Base-by-base conservation (phyloP, 129 eudicot species). In the Tagetes erecta region DNA sequence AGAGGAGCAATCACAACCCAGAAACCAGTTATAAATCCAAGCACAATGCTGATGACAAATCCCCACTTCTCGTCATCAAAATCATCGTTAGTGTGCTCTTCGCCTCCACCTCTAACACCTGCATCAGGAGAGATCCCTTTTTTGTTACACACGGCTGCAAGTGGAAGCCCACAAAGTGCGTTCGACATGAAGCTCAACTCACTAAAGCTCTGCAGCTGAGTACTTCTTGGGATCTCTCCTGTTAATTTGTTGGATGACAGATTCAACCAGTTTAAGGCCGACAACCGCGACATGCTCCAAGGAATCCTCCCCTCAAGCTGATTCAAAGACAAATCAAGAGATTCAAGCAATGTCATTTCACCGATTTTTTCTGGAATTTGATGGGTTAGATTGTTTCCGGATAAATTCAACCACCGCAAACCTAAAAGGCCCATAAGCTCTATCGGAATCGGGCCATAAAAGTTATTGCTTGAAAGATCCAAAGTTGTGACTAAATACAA, bases 401-500 rank as follows among this genome's bases (percentile, higher is more conserved):
- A 78, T 20, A 83, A 9, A 39, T 83, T 83, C 35, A 76, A 30
- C 34, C 14, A 41, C 0, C 44, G 66, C 7, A 76, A 55, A 9
- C 50, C 73, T 14, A 2, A 27, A 1, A 78, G 70, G 7, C 71
- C 31, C 39, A 70, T 49, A 37, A 83, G 39, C 13, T 74, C 74
- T 1, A 27, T 10, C 0, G 78, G 70, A 46, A 84, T 76, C 1
- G 39, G 36, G 3, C 87, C 84, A 0, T 73, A 69, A 14, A 84
- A 51, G 6, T 58, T 64, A 64, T 80, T 84, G 68, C 76, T 42
- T 2, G 87, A 84, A 39, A 84, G 87, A 67, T 84, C 87, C 56
- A 80, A 63, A n/a, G 71, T 68, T 45, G 81, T 80, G 3, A 80
- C 77, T 34, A 71, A 35, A 9, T 44, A 58, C 7, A 80, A 40